phyloP scores from a whole-genome alignment of 2,329 filamentous ascomycete species.

The Albophoma yamanashiensis region DNA sequence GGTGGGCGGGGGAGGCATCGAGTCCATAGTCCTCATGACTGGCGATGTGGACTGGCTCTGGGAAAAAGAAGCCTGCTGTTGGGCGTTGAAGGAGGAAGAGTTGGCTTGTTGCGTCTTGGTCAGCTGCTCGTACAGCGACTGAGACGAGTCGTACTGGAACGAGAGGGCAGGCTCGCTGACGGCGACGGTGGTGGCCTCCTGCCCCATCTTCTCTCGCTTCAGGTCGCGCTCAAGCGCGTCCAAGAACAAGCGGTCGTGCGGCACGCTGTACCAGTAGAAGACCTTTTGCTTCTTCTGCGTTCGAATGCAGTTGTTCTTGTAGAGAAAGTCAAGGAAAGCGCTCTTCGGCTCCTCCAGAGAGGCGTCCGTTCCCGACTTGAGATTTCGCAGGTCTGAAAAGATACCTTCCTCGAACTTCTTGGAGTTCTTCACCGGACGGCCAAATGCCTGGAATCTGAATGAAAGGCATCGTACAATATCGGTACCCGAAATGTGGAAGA shows the following conservation, averaged over 20 bases:
- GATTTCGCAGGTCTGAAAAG: slow-evolving; percentile 94
- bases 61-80: slow-evolving; percentile 56
- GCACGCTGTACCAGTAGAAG: slow-evolving; percentile 99
- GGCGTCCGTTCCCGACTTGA: slow-evolving; percentile 96
- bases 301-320: slow-evolving; percentile 99
- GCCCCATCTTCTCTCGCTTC: slow-evolving; percentile 98
- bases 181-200: slow-evolving; percentile 93
- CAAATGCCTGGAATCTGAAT: slow-evolving; percentile 97
- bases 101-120: slow-evolving; percentile 99
- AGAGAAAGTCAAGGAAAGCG: slow-evolving; percentile 94
- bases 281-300: slow-evolving; percentile 99
- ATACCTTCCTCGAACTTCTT: slow-evolving; percentile 99
- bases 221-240: slow-evolving; percentile 94
- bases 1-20: slow-evolving; percentile 84
- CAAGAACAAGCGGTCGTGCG: slow-evolving; percentile 92
- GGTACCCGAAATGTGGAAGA: slow-evolving; percentile 98
- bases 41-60: slow-evolving; percentile 80
- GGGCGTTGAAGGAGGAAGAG: slow-evolving; percentile 88
- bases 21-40: slow-evolving; percentile 80
- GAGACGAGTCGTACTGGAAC: slow-evolving; percentile 98
- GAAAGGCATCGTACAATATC: slow-evolving; percentile 97
- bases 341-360: slow-evolving; percentile 98
- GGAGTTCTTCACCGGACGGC: slow-evolving; percentile 95
- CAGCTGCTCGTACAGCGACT: slow-evolving; percentile 97
- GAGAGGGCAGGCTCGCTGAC: slow-evolving; percentile 95